Percentiles rank a stretch among this genome's conserved stretches.
Evolutionary conservation across 129 eudicot species (phyloP).

Genomic region (Scalesia atractyloides): DNA sequence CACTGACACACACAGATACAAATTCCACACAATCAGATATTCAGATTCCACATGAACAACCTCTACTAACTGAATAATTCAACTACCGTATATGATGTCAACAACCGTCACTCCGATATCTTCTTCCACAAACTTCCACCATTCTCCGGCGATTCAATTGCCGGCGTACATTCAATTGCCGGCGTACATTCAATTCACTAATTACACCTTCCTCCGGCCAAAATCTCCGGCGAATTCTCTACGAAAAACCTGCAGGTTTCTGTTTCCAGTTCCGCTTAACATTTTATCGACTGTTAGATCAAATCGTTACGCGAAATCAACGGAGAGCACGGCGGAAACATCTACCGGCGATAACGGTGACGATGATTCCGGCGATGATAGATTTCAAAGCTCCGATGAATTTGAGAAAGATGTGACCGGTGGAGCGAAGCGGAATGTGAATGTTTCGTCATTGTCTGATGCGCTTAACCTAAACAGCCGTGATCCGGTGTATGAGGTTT

Average conservation of each 20-base stretch:
- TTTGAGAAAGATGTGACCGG: constrained; percentile 31
- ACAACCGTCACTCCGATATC: constrained; percentile 25
- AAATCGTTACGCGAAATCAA: constrained; percentile 49
- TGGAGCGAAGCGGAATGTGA: constrained; percentile 35
- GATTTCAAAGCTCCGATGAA: constrained; percentile 30
- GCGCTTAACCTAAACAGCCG: constrained; percentile 70
- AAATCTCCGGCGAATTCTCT: constrained; percentile 30
- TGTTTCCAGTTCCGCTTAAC: constrained; percentile 35
- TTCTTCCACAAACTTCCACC: constrained; percentile 44
- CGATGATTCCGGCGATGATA: constrained; percentile 25
- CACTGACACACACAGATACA: constrained; percentile 18
- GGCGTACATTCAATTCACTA: constrained; percentile 32
- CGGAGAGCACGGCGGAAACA: constrained; percentile 45
- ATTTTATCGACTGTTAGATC: constrained; percentile 23
- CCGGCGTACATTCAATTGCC: constrained; percentile 40
- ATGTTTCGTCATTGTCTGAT: constrained; percentile 38
- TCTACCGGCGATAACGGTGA: constrained; percentile 32
- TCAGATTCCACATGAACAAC: constrained; percentile 19
- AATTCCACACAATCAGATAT: constrained; percentile 13
- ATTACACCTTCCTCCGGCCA: constrained; percentile 35
- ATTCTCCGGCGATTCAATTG: constrained; percentile 36
- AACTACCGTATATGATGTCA: constrained; percentile 39
- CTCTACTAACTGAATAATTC: constrained; percentile 18
- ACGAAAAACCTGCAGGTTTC: constrained; percentile 38
- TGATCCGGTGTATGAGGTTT: constrained; percentile 90